Percentiles rank a stretch among this genome's conserved stretches.
Evolutionary conservation across 768 basidiomycete genomes (phyloP).

Genomic region (Leccinum fibrillosum): DNA sequence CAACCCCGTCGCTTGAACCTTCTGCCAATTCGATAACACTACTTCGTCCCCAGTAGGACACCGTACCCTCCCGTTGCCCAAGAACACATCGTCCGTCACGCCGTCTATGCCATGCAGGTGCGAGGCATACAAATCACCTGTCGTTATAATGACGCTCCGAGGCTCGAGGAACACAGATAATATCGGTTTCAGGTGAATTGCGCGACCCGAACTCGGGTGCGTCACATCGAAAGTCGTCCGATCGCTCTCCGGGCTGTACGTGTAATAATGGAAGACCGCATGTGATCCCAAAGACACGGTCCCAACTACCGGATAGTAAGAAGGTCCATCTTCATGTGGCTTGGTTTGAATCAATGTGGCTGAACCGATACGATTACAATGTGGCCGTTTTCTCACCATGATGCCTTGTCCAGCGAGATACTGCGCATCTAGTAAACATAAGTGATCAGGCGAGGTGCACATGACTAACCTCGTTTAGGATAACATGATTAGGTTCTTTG

Average conservation of each 20-base stretch:
- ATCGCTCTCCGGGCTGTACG: conserved; percentile 38
- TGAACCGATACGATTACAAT: conserved; percentile 6
- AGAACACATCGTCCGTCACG: conserved; percentile 44
- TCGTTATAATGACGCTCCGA: conserved; percentile 80
- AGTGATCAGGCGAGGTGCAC: neutral
- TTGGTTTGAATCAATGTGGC: conserved; percentile 29
- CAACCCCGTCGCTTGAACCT: conserved; percentile 42
- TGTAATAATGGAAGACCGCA: conserved; percentile 79
- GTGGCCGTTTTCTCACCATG: conserved; percentile 53
- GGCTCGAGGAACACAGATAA: conserved; percentile 80
- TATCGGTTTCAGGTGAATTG: conserved; percentile 63
- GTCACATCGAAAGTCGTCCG: conserved; percentile 16
- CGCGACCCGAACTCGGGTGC: conserved; percentile 38
- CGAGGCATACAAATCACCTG: conserved; percentile 56
- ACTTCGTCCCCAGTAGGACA: conserved; percentile 29
- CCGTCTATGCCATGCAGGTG: conserved; percentile 81
- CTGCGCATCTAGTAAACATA: conserved; percentile 34
- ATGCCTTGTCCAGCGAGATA: conserved; percentile 92
- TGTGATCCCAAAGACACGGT: conserved; percentile 90
- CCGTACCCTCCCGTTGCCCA: conserved; percentile 24
- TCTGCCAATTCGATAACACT: conserved; percentile 55
- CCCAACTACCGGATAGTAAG: conserved; percentile 83
- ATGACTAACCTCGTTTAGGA: conserved; percentile 72
- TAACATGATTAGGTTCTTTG: conserved; percentile 79
- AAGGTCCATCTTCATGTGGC: conserved; percentile 93